These are phyloP conservation scores for Schizonepeta tenuifolia DNA, from an alignment of 257 asterid species.

Conservation along the genomic window DNA sequence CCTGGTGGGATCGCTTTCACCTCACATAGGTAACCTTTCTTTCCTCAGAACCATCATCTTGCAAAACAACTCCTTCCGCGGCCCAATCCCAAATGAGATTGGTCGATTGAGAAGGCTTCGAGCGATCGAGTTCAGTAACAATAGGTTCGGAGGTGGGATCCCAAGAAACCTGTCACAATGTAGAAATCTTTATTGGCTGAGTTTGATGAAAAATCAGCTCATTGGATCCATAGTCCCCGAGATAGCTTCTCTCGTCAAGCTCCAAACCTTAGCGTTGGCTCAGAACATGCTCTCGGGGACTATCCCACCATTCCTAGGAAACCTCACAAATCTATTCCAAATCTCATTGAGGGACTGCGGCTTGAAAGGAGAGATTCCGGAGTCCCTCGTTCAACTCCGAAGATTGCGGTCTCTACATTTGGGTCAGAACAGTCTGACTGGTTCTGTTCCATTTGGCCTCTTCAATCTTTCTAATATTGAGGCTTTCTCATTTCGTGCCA, in stretches of 20 bases:
- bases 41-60: not conserved
- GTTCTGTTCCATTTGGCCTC: not conserved
- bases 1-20: not conserved
- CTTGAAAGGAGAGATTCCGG: not conserved
- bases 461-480: not conserved
- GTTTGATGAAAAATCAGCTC: too few relatives aligned
- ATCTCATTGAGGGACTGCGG: not conserved
- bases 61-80: conserved; percentile 7
- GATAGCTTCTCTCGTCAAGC: not conserved
- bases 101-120: not conserved
- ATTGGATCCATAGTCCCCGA: too few relatives aligned
- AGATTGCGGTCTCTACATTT: not conserved
- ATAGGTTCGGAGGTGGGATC: not conserved
- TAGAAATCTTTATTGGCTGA: not conserved
- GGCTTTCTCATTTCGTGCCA: not conserved
- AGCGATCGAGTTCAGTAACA: not conserved
- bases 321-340: not conserved
- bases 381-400: not conserved
- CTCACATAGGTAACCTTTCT: conserved; percentile 19
- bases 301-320: not conserved
- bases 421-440: not conserved
- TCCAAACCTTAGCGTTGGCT: not conserved
- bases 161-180: not conserved
- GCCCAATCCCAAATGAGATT: conserved; percentile 7
- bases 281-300: not conserved